Evolutionary conservation across 2,329 filamentous ascomycete genomes (phyloP).

Genomic region (Mariannaea elegans): DNA sequence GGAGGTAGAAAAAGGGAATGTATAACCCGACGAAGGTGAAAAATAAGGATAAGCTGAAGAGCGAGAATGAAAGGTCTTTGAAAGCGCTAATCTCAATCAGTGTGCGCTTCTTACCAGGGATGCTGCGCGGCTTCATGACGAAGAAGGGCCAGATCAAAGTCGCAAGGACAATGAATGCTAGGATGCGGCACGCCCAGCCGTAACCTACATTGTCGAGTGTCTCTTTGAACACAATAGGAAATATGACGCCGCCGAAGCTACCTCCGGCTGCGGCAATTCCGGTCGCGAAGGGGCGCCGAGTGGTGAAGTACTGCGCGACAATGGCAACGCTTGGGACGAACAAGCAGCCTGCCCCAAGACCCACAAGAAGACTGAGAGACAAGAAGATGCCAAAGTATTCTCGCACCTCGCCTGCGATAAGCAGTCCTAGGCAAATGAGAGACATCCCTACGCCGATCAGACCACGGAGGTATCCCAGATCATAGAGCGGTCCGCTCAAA

Average conservation of each 20-base stretch:
- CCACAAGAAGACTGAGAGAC: not conserved
- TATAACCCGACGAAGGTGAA: constrained; percentile 49
- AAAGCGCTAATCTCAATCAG: not conserved
- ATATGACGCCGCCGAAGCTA: constrained; percentile 49
- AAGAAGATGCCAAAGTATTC: not conserved
- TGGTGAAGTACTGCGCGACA: constrained; percentile 42
- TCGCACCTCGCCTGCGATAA: constrained; percentile 39
- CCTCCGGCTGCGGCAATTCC: constrained; percentile 53
- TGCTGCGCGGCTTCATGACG: constrained; percentile 39
- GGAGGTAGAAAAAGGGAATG: constrained; percentile 52
- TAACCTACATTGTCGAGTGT: constrained; percentile 43
- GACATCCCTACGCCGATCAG: constrained; percentile 45
- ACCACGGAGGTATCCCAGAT: constrained; percentile 48
- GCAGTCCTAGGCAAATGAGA: constrained; percentile 50
- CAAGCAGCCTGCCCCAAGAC: not conserved
- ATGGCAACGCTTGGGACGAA: constrained; percentile 35
- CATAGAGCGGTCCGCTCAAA: constrained; percentile 50
- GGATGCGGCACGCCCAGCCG: not conserved
- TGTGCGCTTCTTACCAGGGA: constrained; percentile 3
- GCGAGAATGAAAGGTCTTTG: constrained; percentile 40
- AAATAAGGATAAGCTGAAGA: constrained; percentile 45
- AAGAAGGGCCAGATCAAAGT: constrained; percentile 33
- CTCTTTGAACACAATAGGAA: constrained; percentile 48
- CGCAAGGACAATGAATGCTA: constrained; percentile 34
- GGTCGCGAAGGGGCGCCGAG: constrained; percentile 48